These are phyloP conservation scores for Talaromyces liani DNA, from an alignment of 495 filamentous ascomycete species.

Conservation along the genomic window DNA sequence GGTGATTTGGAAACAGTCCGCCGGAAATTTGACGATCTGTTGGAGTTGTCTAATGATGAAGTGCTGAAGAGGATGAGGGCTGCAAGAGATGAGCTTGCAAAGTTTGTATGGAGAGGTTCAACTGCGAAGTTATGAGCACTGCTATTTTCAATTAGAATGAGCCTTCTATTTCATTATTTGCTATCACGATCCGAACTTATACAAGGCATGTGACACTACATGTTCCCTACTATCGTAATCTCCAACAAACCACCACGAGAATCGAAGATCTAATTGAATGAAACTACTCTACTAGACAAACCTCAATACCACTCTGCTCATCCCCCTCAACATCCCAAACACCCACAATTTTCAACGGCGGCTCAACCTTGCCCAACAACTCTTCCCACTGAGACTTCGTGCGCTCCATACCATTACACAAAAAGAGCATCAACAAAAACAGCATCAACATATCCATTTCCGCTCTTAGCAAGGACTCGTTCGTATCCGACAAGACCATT, in stretches of 20 bases:
- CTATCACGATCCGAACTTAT: background rate
- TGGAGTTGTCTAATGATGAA: conserved; percentile 2
- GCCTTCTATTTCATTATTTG: background rate
- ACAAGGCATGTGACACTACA: background rate
- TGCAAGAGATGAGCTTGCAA: conserved; percentile 1
- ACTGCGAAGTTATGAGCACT: background rate
- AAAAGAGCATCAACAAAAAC: conserved; percentile 9
- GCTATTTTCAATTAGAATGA: background rate
- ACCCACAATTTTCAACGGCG: background rate
- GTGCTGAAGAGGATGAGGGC: conserved; percentile 9
- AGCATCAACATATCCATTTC: conserved; percentile 13
- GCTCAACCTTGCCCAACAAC: background rate
- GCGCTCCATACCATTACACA: conserved; percentile 10
- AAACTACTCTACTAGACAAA: background rate
- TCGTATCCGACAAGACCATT: conserved; percentile 28
- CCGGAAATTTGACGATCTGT: background rate
- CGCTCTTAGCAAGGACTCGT: conserved; percentile 5
- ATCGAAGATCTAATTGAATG: too few species aligned
- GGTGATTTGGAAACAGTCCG: conserved; percentile 1
- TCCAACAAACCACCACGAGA: background rate
- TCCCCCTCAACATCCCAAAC: background rate
- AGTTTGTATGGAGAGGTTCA: background rate
- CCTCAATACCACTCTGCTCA: conserved; percentile 3
- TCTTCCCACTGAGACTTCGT: conserved; percentile 4
- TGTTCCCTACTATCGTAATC: too few species aligned